Conservation (phyloP, 2,329 filamentous ascomycete genomes). For the Herpotrichia juniperi region DNA sequence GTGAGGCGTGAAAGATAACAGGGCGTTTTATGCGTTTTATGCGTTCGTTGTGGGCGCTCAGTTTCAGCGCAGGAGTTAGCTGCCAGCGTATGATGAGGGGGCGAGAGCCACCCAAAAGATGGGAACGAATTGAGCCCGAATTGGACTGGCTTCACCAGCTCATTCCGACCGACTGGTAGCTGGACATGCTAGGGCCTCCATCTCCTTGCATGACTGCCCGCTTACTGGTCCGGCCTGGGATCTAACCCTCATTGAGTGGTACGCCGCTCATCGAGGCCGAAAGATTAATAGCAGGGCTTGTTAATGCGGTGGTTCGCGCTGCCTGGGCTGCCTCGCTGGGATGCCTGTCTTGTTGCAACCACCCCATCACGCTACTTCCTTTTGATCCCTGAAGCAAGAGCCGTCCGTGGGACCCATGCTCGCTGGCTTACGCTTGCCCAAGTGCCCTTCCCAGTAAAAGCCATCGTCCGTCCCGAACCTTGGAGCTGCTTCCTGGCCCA, state of each 20-base stretch:
- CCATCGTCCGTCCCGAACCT: slow-evolving; percentile 1
- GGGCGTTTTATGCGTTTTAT: too few relatives aligned
- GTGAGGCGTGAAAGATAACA: too few relatives aligned
- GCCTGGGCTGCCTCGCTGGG: not conserved
- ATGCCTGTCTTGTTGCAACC: not conserved
- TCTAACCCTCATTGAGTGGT: not conserved
- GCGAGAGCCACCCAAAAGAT: too few relatives aligned
- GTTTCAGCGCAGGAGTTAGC: too few relatives aligned
- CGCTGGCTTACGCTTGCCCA: slow-evolving; percentile 2
- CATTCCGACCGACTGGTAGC: too few relatives aligned
- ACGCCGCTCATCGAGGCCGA: not conserved
- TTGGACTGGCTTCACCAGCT: not conserved
- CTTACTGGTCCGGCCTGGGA: not conserved
- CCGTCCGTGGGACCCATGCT: slow-evolving; percentile 1
- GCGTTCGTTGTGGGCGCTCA: too few relatives aligned
- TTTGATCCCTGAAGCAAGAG: slow-evolving; percentile 3
- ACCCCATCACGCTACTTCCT: not conserved
- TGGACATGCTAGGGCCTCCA: slow-evolving; percentile 1
- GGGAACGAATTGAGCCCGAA: too few relatives aligned
- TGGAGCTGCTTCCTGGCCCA: slow-evolving; percentile 11
- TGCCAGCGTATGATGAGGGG: not conserved
- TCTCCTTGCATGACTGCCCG: not conserved
- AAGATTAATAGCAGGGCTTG: slow-evolving; percentile 2
- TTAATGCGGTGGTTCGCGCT: slow-evolving; percentile 1
- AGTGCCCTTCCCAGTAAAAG: slow-evolving; percentile 2